These are phyloP conservation scores for Trifolium repens DNA, from an alignment of 306 rosid genomes.

Conservation along the genomic window DNA sequence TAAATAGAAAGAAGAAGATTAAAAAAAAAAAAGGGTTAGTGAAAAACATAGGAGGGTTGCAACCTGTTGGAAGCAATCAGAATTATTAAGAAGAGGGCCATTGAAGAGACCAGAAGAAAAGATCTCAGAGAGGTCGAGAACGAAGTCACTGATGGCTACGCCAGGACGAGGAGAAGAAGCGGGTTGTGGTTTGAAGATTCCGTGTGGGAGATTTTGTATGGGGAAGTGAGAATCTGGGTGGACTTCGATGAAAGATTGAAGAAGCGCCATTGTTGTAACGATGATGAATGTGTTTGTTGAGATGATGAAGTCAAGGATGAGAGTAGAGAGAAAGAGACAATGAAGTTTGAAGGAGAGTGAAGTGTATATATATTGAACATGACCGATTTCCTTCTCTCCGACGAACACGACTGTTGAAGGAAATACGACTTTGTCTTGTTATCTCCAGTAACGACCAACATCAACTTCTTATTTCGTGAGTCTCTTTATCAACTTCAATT, in stretches of 20 bases:
- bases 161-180: slow-evolving; percentile 68
- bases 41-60: background rate
- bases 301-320: background rate
- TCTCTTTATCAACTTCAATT: no score
- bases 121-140: slow-evolving; percentile 76
- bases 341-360: background rate
- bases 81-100: slow-evolving; percentile 79
- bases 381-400: no score
- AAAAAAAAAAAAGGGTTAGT: background rate
- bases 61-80: slow-evolving; percentile 83
- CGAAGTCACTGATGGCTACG: slow-evolving; percentile 85
- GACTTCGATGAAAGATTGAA: slow-evolving; percentile 69
- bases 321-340: background rate
- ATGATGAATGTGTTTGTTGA: no score
- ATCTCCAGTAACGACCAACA: no score
- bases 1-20: background rate
- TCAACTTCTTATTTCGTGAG: no score
- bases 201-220: slow-evolving; percentile 85
- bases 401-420: no score
- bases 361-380: background rate
- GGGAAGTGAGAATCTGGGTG: slow-evolving; percentile 87
- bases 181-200: slow-evolving; percentile 71
- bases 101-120: slow-evolving; percentile 75
- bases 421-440: no score
- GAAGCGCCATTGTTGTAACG: slow-evolving; percentile 65